Evolutionary conservation across 805 yeast genomes (phyloP), one percentile per base, ranked within the genome.

Genomic region (Metschnikowia reukaufii): DNA sequence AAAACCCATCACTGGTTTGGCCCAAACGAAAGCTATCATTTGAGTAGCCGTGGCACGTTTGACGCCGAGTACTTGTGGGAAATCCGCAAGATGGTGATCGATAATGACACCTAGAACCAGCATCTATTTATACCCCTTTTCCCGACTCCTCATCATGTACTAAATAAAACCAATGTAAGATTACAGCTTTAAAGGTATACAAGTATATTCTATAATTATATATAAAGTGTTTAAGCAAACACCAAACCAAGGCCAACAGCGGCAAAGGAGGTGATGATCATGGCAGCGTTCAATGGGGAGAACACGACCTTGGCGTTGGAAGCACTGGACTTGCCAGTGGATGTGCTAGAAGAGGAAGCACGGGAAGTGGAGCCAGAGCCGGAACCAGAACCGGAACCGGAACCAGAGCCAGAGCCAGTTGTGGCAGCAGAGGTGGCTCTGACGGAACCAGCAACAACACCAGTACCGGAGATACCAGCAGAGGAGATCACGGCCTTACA

Each of bases 391-490:
- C 39, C 33, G 12, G 50, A 31, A 23, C 43, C 48, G 4, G 65
- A 57, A 43, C 69, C 76, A 36, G 79, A 42, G 38, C 45, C 50
- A 13, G 48, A 41, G 39, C 54, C 35, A 41, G 61, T 49, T 33
- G 49, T 47, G 33, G 66, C 45, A 20, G 65, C 50, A 36, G 67
- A 73, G 17, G 48, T 36, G 39, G 39, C 35, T 35, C 42, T 33
- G 16, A 46, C 39, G 23, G 39, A 23, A 20, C 52, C 54, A 39
- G 65, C 61, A 47, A 83, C 73, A 23, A 80, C 51, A 47, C 89
- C 88, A 47, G 81, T 63, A 65, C 95, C 96, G 42, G 77, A 75
- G 50, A 77, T 51, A 63, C 95, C 95, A 56, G 91, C 90, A 56
- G 82, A 77, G 18, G 68, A 65, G 55, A 88, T 63, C 56, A 75